These are phyloP conservation scores for Royoungia palumana DNA, from an alignment of 768 basidiomycete genomes.

Conservation along the genomic window DNA sequence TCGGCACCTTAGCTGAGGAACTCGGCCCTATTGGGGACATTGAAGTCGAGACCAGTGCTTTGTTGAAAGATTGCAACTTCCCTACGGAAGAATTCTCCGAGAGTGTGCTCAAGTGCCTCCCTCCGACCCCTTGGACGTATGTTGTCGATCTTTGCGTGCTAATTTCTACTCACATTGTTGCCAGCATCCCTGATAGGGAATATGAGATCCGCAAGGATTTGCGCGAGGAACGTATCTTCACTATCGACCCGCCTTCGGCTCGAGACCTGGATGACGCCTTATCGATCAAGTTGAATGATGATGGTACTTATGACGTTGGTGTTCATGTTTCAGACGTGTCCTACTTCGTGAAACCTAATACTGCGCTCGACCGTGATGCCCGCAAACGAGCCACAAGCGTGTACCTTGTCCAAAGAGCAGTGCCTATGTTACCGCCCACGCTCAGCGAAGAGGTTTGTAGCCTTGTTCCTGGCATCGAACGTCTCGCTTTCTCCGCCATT, in stretches of 20 bases:
- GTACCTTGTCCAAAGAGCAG: conserved; percentile 92
- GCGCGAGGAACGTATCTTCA: conserved; percentile 81
- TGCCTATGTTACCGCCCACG: conserved; percentile 96
- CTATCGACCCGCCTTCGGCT: conserved; percentile 86
- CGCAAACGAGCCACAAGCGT: conserved; percentile 96
- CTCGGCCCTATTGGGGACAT: conserved; percentile 98
- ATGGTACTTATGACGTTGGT: conserved; percentile 89
- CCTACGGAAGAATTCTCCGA: conserved; percentile 97
- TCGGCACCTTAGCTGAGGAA: conserved; percentile 97
- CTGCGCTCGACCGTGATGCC: conserved; percentile 97
- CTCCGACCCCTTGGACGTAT: conserved; percentile 92
- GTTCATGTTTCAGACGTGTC: conserved; percentile 98
- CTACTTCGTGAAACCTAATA: conserved; percentile 91
- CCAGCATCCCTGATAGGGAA: conserved; percentile 85
- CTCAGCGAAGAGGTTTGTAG: conserved; percentile 93
- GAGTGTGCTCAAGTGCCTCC: conserved; percentile 90
- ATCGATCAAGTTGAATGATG: conserved; percentile 83
- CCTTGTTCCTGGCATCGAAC: conserved; percentile 81
- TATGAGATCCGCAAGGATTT: conserved; percentile 86
- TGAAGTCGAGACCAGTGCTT: conserved; percentile 95
- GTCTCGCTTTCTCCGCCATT: conserved; percentile 85
- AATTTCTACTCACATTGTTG: conserved; percentile 9
- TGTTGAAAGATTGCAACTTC: conserved; percentile 99
- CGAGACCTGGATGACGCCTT: conserved; percentile 95
- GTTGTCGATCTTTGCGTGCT: conserved; percentile 21